These are phyloP conservation scores for Naganishia sp. DNA, from an alignment of 1,284 basidiomycete species.

Conservation along the genomic window DNA sequence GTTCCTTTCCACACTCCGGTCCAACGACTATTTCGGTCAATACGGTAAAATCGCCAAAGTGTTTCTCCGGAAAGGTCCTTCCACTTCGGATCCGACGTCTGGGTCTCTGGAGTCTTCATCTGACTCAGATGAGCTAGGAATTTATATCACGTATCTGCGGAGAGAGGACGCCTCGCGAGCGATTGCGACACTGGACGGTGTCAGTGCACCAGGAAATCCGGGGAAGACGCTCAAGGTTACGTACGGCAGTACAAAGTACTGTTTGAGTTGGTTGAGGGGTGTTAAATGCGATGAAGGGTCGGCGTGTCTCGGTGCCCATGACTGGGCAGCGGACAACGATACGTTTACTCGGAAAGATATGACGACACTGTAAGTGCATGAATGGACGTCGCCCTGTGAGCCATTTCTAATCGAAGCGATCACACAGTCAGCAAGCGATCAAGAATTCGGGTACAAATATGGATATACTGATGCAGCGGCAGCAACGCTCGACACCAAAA, in stretches of 20 bases:
- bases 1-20: slow-evolving; percentile 91
- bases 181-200: slow-evolving; percentile 90
- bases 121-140: slow-evolving; percentile 76
- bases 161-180: slow-evolving; percentile 93
- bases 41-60: slow-evolving; percentile 98
- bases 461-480: slow-evolving; percentile 51
- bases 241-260: slow-evolving; percentile 97
- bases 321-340: slow-evolving; percentile 98
- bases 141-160: slow-evolving; percentile 95
- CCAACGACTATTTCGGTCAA: slow-evolving; percentile 96
- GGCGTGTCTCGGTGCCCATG: slow-evolving; percentile 90
- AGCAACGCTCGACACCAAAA: slow-evolving; percentile 39
- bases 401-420: not conserved
- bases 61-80: slow-evolving; percentile 71
- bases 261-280: slow-evolving; percentile 90
- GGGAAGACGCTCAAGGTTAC: slow-evolving; percentile 84
- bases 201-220: slow-evolving; percentile 63
- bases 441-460: slow-evolving; percentile 48
- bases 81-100: slow-evolving; percentile 62
- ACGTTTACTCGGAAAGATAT: slow-evolving; percentile 92
- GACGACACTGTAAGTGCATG: slow-evolving; percentile 70
- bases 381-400: not conserved
- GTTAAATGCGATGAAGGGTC: slow-evolving; percentile 73
- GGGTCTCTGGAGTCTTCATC: slow-evolving; percentile 64
- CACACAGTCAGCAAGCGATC: slow-evolving; percentile 26